A percentile compares a stretch with the other conserved stretches of the same genome.
phyloP scores from a whole-genome alignment of 179 eudicot species.

The Dionaea muscipula region DNA sequence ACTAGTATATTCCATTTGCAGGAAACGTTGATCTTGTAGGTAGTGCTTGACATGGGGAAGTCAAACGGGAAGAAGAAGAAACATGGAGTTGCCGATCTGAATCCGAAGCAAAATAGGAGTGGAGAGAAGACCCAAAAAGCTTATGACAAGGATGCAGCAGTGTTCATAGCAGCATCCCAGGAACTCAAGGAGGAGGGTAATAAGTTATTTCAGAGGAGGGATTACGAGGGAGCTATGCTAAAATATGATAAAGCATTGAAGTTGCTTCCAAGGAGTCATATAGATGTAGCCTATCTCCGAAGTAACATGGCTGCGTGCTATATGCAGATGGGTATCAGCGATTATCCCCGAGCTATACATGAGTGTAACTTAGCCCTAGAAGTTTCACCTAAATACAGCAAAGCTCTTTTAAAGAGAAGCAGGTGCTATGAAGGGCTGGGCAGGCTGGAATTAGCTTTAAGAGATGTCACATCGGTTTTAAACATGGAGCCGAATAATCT shows the following conservation, averaged over 20 bases:
- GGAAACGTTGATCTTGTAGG: conserved; percentile 5
- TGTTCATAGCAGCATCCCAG: conserved; percentile 60
- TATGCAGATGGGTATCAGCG: conserved; percentile 79
- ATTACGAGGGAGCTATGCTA: conserved; percentile 77
- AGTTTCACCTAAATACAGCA: conserved; percentile 71
- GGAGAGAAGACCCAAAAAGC: conserved; percentile 30
- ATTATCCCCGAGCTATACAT: conserved; percentile 79
- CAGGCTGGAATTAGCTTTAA: conserved; percentile 55
- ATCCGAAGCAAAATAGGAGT: conserved; percentile 23
- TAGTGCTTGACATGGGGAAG: conserved; percentile 50
- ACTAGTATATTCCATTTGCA: background rate
- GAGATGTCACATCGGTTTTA: conserved; percentile 55
- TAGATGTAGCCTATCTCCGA: conserved; percentile 65
- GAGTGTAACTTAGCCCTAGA: conserved; percentile 90
- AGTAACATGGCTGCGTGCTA: conserved; percentile 85
- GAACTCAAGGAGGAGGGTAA: conserved; percentile 84
- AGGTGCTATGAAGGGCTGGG: conserved; percentile 77
- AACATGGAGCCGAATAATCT: conserved; percentile 65
- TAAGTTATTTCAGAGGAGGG: conserved; percentile 72
- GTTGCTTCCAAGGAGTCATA: conserved; percentile 71
- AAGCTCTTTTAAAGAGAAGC: conserved; percentile 87
- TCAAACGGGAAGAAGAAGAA: conserved; percentile 48
- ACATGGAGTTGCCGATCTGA: conserved; percentile 23
- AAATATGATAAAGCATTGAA: conserved; percentile 84
- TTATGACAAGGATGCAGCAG: conserved; percentile 52